These are phyloP conservation scores for Chrysoporthe cubensis DNA, from an alignment of 2,329 filamentous ascomycete genomes.

Conservation along the genomic window DNA sequence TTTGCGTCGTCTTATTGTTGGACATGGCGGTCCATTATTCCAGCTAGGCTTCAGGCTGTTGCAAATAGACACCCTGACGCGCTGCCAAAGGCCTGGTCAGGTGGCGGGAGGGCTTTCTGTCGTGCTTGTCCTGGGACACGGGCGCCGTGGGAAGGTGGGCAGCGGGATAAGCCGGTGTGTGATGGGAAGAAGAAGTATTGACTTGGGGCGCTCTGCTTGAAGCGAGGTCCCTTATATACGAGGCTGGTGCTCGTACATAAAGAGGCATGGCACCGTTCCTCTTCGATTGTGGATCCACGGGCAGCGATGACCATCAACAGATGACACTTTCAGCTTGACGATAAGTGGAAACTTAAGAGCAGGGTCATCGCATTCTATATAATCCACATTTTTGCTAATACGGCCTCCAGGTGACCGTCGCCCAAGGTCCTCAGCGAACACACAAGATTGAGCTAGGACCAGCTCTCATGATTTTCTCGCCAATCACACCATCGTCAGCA, in stretches of 20 bases:
- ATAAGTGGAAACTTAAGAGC: constrained; percentile 13
- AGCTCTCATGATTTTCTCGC: constrained; percentile 20
- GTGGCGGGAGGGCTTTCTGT: constrained; percentile 2
- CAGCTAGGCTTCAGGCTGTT: constrained; percentile 23
- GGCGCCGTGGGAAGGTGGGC: neutral
- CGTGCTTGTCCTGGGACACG: too few species aligned
- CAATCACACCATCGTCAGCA: constrained; percentile 22
- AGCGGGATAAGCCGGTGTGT: constrained; percentile 14
- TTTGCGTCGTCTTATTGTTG: constrained; percentile 24
- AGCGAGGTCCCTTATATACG: constrained; percentile 3
- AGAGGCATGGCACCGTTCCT: constrained; percentile 5
- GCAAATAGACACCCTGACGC: constrained; percentile 22
- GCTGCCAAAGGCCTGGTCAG: constrained; percentile 24
- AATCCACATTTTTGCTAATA: constrained; percentile 7
- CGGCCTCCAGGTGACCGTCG: constrained; percentile 5
- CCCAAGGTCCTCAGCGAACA: constrained; percentile 4
- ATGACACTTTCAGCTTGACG: neutral
- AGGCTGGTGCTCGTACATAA: constrained; percentile 16
- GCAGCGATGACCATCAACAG: constrained; percentile 5
- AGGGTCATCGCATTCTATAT: neutral
- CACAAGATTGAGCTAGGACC: constrained; percentile 12
- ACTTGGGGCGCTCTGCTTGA: constrained; percentile 1
- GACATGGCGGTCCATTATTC: constrained; percentile 35
- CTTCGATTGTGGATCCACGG: constrained; percentile 6
- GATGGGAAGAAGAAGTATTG: constrained; percentile 5